A percentile compares a stretch with the other conserved stretches of the same genome.
Evolutionary conservation across 768 basidiomycete species (phyloP).

Genomic region (Sarcomyxa edulis): DNA sequence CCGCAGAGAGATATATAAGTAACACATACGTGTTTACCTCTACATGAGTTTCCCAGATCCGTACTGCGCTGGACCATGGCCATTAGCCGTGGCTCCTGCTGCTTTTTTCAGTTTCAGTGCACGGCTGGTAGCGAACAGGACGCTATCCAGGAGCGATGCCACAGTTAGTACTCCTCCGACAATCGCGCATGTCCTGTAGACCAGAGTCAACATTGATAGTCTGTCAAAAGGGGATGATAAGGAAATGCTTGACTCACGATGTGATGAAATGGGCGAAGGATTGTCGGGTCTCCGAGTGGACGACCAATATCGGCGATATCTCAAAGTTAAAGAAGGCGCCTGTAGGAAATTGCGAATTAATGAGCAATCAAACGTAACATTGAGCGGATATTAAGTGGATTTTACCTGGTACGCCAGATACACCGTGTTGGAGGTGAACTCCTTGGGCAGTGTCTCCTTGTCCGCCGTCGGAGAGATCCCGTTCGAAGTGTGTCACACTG

Average conservation of each 20-base stretch:
- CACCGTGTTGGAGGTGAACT: slow-evolving; percentile 70
- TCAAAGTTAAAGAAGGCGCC: slow-evolving; percentile 93
- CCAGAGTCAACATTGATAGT: slow-evolving; percentile 3
- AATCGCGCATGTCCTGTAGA: slow-evolving; percentile 85
- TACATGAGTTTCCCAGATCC: slow-evolving; percentile 41
- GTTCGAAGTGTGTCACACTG: slow-evolving; percentile 93
- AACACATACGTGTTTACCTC: too few species aligned
- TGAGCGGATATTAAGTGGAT: neutral
- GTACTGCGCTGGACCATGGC: slow-evolving; percentile 24
- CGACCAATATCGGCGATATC: slow-evolving; percentile 93
- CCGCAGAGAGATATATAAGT: too few species aligned
- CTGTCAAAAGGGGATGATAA: slow-evolving; percentile 1
- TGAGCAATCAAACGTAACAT: neutral
- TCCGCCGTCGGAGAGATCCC: slow-evolving; percentile 68
- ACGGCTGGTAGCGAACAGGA: slow-evolving; percentile 79
- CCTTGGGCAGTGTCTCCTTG: slow-evolving; percentile 56
- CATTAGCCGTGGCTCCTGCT: slow-evolving; percentile 15
- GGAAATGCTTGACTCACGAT: slow-evolving; percentile 54
- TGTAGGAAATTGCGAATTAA: slow-evolving; percentile 11
- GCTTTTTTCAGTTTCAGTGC: slow-evolving; percentile 57
- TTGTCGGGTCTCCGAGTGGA: slow-evolving; percentile 87
- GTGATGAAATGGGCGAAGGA: slow-evolving; percentile 98
- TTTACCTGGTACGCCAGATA: slow-evolving; percentile 64
- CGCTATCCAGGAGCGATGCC: slow-evolving; percentile 81
- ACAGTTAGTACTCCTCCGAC: slow-evolving; percentile 96